These are phyloP conservation scores for Periconia sp. DNA, from an alignment of 2,329 filamentous ascomycete species.

Conservation along the genomic window DNA sequence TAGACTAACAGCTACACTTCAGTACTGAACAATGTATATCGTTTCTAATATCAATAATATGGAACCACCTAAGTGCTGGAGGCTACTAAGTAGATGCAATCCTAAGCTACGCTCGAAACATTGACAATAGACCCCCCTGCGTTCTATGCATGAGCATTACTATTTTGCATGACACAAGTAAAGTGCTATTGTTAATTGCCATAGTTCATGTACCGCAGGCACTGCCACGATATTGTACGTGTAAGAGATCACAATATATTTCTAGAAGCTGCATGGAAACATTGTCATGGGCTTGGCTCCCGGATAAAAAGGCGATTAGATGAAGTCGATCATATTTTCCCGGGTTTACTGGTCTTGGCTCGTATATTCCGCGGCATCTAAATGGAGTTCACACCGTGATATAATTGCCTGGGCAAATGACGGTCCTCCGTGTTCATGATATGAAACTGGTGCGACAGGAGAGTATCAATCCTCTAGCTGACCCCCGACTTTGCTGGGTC, in stretches of 20 bases:
- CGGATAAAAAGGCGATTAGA: neutral
- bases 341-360: neutral
- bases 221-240: too few species aligned
- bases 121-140: neutral
- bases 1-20: too few species aligned
- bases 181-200: neutral
- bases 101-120: neutral
- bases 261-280: neutral
- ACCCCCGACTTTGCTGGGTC: neutral
- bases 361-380: neutral
- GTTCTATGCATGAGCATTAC: neutral
- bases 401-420: neutral
- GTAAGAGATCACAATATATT: neutral
- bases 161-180: neutral
- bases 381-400: neutral
- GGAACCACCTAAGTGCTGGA: too few species aligned
- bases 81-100: too few species aligned
- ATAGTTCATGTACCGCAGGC: neutral
- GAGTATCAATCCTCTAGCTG: neutral
- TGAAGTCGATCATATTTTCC: neutral
- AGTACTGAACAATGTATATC: too few species aligned
- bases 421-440: neutral
- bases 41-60: too few species aligned
- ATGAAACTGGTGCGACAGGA: neutral
- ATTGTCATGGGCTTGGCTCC: neutral